Base-by-base conservation (phyloP, 2,329 filamentous ascomycete species). In the Penicillium hordei region DNA sequence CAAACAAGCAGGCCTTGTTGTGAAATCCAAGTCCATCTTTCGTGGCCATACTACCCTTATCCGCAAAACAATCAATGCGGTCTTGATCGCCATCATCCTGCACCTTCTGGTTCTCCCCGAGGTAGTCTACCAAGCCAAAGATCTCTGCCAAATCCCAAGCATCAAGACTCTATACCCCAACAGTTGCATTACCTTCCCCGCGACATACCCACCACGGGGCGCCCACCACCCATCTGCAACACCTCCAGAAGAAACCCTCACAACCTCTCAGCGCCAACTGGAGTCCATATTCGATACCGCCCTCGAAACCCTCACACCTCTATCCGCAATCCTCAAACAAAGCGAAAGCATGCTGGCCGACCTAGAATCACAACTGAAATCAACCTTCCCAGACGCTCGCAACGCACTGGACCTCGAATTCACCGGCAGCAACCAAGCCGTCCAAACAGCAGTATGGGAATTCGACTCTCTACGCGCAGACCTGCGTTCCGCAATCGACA, bases 361-460 rank as follows among this genome's bases (percentile, higher is more conserved):
- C 23, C 55, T 74, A 19, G 68, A 74, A 39, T 42, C 58, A 0
- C 63, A 66, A 17, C 55, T 76, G 7, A 68, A 68, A 46, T 55
- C 57, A n/a, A 59, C 58, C 29, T 70, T 72, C 44, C 67, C 70
- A 15, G 66, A 67, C 23, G 68, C 59, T 2, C 70, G 67, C 27
- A 62, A 76, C 48, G 72, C 73, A n/a, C 68, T 76, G 1, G 67
- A 73, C 15, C 70, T 76, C 12, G 74, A 76, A 56, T 76, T 75
- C 54, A 64, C 69, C 48, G 72, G 74, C 48, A 70, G 70, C 57
- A 65, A 68, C 58, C 58, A 66, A 46, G 72, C 72, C 17, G 62
- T 72, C 4, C 66, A 71, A 46, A 60, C 70, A 10, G 72, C 73
- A 31, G 61, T 65, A 0, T 67, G 68, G 59, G 69, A 74, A 59